Percentiles rank a stretch among this genome's conserved stretches.
These are phyloP conservation scores for Alternaria sp. DNA, from an alignment of 2,329 filamentous ascomycete species.

Conservation along the genomic window DNA sequence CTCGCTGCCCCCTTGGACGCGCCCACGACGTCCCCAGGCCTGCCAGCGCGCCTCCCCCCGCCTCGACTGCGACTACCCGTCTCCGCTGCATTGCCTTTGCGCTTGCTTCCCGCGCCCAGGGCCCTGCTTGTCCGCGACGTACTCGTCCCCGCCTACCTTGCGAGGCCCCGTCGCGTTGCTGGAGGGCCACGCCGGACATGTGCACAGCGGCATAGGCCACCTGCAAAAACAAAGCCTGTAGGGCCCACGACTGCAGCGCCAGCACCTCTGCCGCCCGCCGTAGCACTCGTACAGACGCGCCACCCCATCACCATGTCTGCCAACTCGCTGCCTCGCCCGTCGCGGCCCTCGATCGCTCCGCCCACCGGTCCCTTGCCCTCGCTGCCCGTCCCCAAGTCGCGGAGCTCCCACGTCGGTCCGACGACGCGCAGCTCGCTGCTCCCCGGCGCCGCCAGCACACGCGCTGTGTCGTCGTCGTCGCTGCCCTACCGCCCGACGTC, in stretches of 20 bases:
- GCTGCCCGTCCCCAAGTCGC: slow-evolving; percentile 74
- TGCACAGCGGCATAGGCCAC: slow-evolving; percentile 28
- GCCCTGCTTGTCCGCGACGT: slow-evolving; percentile 20
- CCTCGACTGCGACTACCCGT: slow-evolving; percentile 15
- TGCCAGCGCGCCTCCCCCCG: slow-evolving; percentile 2
- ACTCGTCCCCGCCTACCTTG: not conserved
- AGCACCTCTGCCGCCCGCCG: slow-evolving; percentile 5
- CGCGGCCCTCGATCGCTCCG: slow-evolving; percentile 67
- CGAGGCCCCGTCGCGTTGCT: slow-evolving; percentile 6
- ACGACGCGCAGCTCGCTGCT: slow-evolving; percentile 40
- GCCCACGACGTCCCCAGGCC: not conserved
- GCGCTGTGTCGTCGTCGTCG: slow-evolving; percentile 44
- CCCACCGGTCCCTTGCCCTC: slow-evolving; percentile 76
- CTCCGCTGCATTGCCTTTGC: slow-evolving; percentile 7
- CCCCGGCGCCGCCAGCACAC: slow-evolving; percentile 30
- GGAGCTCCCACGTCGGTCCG: slow-evolving; percentile 59
- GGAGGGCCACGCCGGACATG: slow-evolving; percentile 33
- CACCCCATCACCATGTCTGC: slow-evolving; percentile 51
- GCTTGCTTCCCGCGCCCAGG: slow-evolving; percentile 16
- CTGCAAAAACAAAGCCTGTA: slow-evolving; percentile 16
- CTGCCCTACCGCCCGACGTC: slow-evolving; percentile 34
- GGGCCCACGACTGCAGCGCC: slow-evolving; percentile 18
- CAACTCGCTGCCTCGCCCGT: slow-evolving; percentile 70
- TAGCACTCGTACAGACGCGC: slow-evolving; percentile 10
- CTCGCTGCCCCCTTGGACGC: not conserved